These are phyloP conservation scores for Pseudogymnoascus verrucosus DNA, from an alignment of 2,329 filamentous ascomycete species.

Conservation along the genomic window DNA sequence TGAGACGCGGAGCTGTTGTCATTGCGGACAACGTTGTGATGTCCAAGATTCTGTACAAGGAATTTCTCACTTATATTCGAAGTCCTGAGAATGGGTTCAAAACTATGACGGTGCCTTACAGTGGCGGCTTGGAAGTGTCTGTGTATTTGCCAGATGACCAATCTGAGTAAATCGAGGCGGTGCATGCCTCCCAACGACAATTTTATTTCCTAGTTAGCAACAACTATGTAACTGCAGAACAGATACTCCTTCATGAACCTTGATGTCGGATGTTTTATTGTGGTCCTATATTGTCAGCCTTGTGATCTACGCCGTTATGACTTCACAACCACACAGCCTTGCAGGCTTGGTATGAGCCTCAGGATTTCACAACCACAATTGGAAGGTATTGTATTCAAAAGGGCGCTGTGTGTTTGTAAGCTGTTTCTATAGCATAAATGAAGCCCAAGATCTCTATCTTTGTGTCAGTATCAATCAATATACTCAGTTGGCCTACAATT, in stretches of 20 bases:
- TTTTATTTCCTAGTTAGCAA: too few relatives aligned
- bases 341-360: slow-evolving; percentile 6
- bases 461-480: not conserved
- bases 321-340: not conserved
- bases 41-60: slow-evolving; percentile 34
- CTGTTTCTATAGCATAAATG: not conserved
- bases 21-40: slow-evolving; percentile 41
- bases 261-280: not conserved
- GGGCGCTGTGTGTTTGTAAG: not conserved
- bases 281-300: not conserved
- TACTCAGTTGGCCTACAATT: not conserved
- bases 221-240: not conserved
- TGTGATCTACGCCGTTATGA: not conserved
- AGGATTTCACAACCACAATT: not conserved
- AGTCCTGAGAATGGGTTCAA: slow-evolving; percentile 41
- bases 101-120: slow-evolving; percentile 40
- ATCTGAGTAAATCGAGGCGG: too few relatives aligned
- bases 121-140: slow-evolving; percentile 39
- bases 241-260: not conserved
- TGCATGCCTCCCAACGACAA: too few relatives aligned
- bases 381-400: slow-evolving; percentile 2
- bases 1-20: slow-evolving; percentile 41
- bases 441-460: not conserved
- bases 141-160: slow-evolving; percentile 27
- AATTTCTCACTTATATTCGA: slow-evolving; percentile 40